Evolutionary conservation across 2,329 filamentous ascomycete genomes (phyloP).

Genomic region (Thelonectria blattea): DNA sequence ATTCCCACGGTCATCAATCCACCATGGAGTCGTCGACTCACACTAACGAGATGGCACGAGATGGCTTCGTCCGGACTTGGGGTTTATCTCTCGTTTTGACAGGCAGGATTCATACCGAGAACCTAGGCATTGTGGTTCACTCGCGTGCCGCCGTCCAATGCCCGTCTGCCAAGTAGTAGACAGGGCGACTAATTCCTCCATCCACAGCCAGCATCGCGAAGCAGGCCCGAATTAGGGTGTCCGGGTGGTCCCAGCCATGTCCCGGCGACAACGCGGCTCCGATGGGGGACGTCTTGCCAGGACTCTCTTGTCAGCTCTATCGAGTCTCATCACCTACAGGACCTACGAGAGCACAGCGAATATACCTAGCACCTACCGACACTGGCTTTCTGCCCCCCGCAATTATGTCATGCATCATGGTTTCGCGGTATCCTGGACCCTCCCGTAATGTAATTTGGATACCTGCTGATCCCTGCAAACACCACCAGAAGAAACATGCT

Average conservation of each 20-base stretch:
- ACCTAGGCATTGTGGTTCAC: conserved; percentile 23
- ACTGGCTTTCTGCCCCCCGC: conserved; percentile 40
- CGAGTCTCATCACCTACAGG: conserved; percentile 28
- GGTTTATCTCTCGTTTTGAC: too few relatives aligned
- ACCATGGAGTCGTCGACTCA: not conserved
- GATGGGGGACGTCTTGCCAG: conserved; percentile 28
- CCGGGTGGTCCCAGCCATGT: conserved; percentile 37
- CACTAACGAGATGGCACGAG: not conserved
- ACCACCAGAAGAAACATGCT: conserved; percentile 35
- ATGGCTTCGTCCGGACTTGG: not conserved
- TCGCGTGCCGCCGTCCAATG: conserved; percentile 16
- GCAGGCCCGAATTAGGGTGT: conserved; percentile 37
- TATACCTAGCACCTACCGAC: conserved; percentile 1
- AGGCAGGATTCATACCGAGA: conserved; percentile 13
- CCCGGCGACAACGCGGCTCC: conserved; percentile 22
- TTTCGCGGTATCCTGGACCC: conserved; percentile 44
- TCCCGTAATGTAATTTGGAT: conserved; percentile 42
- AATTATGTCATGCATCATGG: conserved; percentile 56
- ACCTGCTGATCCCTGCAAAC: conserved; percentile 32
- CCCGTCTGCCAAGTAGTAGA: conserved; percentile 31
- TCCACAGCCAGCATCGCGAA: conserved; percentile 26
- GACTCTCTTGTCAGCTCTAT: conserved; percentile 30
- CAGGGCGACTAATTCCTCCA: conserved; percentile 25
- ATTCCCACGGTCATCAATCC: not conserved
- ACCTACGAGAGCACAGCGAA: too few relatives aligned